Evolutionary conservation across 73 alveolate species (phyloP).

Genomic region (Tetrahymena borealis): DNA sequence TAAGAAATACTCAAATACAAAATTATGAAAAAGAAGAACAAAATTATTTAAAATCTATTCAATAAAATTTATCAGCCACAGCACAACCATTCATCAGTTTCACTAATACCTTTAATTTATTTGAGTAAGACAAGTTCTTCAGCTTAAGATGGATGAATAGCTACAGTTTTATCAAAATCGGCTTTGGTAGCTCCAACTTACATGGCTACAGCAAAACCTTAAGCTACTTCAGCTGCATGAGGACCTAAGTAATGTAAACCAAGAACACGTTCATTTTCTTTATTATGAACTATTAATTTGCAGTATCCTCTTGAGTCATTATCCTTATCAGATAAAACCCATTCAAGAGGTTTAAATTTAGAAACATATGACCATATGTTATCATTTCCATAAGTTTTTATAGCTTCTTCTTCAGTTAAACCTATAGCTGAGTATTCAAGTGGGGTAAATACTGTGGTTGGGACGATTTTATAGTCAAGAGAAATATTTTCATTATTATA

Average conservation of each 20-base stretch:
- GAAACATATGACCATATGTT: conserved; percentile 79
- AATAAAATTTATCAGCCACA: not conserved
- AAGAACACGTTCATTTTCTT: conserved; percentile 67
- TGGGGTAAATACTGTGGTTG: conserved; percentile 98
- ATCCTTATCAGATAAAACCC: conserved; percentile 78
- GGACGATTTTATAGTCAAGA: conserved; percentile 93
- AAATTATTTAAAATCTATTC: not conserved
- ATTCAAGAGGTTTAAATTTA: conserved; percentile 87
- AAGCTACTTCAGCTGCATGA: conserved; percentile 98
- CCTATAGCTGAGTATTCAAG: conserved; percentile 95
- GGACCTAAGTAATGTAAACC: conserved; percentile 97
- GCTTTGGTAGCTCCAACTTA: conserved; percentile 89
- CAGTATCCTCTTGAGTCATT: conserved; percentile 69
- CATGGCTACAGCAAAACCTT: conserved; percentile 95
- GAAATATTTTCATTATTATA: conserved; percentile 65
- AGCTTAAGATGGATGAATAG: conserved; percentile 98
- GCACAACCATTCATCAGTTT: not conserved
- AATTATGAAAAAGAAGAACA: too few relatives aligned
- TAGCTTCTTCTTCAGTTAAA: conserved; percentile 83
- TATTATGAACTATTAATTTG: conserved; percentile 67
- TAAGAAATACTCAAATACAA: too few relatives aligned
- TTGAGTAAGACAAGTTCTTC: conserved; percentile 57
- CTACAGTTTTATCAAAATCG: conserved; percentile 80
- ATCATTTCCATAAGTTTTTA: conserved; percentile 68
- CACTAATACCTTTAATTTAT: not conserved